Conservation (phyloP, 2,329 filamentous ascomycete species). For the Exophiala calicioides region DNA sequence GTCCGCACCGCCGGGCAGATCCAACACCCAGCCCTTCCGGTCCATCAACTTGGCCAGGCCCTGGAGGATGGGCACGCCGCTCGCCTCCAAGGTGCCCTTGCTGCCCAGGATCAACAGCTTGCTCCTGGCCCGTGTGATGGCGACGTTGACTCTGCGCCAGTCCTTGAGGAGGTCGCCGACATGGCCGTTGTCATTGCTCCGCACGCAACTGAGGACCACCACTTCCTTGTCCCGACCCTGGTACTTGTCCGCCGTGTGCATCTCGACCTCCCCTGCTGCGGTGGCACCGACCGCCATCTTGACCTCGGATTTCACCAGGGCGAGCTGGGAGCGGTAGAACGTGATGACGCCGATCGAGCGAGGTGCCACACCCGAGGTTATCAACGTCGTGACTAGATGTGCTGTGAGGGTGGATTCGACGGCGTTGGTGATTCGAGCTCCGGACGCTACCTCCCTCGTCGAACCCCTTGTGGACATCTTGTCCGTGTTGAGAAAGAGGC, state of each 20-base stretch:
- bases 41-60: conserved; percentile 78
- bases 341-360: conserved; percentile 90
- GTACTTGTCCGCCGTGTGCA: conserved; percentile 96
- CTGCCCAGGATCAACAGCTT: conserved; percentile 90
- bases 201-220: conserved; percentile 81
- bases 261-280: conserved; percentile 68
- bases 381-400: conserved; percentile 77
- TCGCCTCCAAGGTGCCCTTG: conserved; percentile 67
- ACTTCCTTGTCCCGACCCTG: conserved; percentile 96
- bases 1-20: conserved; percentile 65
- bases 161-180: conserved; percentile 93
- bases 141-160: conserved; percentile 92
- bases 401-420: conserved; percentile 76
- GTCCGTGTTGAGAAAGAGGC: conserved; percentile 90
- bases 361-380: conserved; percentile 72
- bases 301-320: conserved; percentile 74
- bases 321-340: conserved; percentile 90
- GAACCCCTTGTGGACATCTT: conserved; percentile 66
- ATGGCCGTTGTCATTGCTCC: conserved; percentile 75
- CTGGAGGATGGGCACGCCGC: conserved; percentile 70
- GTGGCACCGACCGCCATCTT: conserved; percentile 42
- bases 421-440: conserved; percentile 84
- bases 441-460: conserved; percentile 58
- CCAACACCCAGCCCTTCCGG: conserved; percentile 73
- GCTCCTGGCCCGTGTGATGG: conserved; percentile 86